Evolutionary conservation across 2,329 filamentous ascomycete genomes (phyloP).

Genomic region (Scleromitrula shiraiana): DNA sequence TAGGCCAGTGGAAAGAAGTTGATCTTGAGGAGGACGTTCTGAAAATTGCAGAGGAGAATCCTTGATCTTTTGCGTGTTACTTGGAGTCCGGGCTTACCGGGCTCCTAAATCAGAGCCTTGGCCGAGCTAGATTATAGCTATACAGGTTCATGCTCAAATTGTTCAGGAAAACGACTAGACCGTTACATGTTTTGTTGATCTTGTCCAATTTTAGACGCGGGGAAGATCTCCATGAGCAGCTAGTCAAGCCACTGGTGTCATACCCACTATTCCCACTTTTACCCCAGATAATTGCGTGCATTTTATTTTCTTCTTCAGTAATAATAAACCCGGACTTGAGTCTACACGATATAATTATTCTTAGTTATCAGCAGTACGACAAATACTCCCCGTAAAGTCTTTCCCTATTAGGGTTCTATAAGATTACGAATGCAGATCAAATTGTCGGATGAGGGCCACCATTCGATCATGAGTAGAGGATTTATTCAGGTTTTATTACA

Average conservation of each 20-base stretch:
- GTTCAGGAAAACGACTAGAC: background rate
- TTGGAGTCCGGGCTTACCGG: too few relatives aligned
- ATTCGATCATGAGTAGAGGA: too few relatives aligned
- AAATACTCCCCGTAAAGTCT: too few relatives aligned
- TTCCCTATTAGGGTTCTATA: too few relatives aligned
- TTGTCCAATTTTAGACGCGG: background rate
- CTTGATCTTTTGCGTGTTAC: too few relatives aligned
- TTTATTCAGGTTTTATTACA: too few relatives aligned
- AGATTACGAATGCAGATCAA: too few relatives aligned
- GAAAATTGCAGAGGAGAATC: constrained; percentile 14
- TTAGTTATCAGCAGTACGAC: too few relatives aligned
- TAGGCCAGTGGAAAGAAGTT: constrained; percentile 16
- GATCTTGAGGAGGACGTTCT: constrained; percentile 23
- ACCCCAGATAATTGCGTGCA: background rate
- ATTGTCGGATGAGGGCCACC: too few relatives aligned
- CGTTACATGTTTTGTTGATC: background rate
- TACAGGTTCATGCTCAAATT: background rate
- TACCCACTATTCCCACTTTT: background rate
- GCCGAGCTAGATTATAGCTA: too few relatives aligned
- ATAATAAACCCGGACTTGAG: background rate
- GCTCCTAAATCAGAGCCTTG: too few relatives aligned
- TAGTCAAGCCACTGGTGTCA: background rate
- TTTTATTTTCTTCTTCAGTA: background rate
- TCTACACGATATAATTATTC: background rate
- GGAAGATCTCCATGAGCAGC: background rate